Percentiles rank a stretch among this genome's conserved stretches.
phyloP scores from a whole-genome alignment of 2,329 filamentous ascomycete species.

The Reticulascus tulasneorum region DNA sequence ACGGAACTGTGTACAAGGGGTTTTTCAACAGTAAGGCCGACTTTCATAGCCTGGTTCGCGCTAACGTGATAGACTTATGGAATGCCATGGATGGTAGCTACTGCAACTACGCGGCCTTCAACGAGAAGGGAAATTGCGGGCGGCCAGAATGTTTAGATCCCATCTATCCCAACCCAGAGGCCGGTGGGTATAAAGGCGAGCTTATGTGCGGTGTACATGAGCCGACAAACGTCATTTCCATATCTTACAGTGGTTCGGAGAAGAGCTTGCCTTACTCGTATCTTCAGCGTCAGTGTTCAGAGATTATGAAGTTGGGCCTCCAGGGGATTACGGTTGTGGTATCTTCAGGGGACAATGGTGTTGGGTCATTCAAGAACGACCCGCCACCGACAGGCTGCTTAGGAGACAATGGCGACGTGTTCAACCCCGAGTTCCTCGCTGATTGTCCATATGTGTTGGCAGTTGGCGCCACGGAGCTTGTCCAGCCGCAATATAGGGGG shows the following conservation, averaged over 20 bases:
- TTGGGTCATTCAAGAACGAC: constrained; percentile 31
- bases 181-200: constrained; percentile 38
- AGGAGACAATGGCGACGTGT: no score
- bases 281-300: constrained; percentile 47
- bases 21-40: no score
- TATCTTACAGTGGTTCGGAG: constrained; percentile 52
- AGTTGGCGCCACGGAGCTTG: constrained; percentile 47
- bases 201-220: constrained; percentile 39
- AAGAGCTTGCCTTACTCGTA: constrained; percentile 43
- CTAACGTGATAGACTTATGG: no score
- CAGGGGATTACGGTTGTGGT: constrained; percentile 47
- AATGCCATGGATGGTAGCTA: constrained; percentile 42
- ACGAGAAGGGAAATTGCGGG: no score
- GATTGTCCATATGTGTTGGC: constrained; percentile 47
- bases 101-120: constrained; percentile 36
- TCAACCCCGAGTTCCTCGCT: constrained; percentile 40
- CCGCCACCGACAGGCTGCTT: no score
- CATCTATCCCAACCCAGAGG: constrained; percentile 28
- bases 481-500: no score
- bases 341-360: constrained; percentile 47
- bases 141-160: no score
- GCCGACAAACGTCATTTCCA: constrained; percentile 49
- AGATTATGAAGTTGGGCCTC: constrained; percentile 55
- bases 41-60: no score
- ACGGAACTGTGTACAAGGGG: no score